A percentile compares a stretch with the other conserved stretches of the same genome.
phyloP scores from a whole-genome alignment of 208 protist genomes.

The Blastocrithidia nonstop region DNA sequence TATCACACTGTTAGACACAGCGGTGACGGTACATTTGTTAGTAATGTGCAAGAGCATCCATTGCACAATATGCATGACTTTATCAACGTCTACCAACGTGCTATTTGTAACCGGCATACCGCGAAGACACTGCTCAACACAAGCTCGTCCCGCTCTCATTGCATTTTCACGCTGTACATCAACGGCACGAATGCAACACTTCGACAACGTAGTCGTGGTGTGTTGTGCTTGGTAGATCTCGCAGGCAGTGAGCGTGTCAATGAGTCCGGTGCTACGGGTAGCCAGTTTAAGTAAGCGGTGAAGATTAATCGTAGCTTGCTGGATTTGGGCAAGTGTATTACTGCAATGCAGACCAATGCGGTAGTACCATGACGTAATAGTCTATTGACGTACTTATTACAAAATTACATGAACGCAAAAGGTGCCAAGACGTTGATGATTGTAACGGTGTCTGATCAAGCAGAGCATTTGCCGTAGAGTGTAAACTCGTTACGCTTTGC shows the following conservation, averaged over 20 bases:
- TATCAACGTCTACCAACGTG: conserved; percentile 31
- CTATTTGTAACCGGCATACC: conserved; percentile 53
- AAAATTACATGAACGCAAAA: conserved; percentile 78
- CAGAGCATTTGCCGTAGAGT: conserved; percentile 55
- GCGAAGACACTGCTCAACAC: conserved; percentile 79
- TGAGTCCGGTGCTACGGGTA: conserved; percentile 77
- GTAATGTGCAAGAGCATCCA: conserved; percentile 25
- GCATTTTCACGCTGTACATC: conserved; percentile 70
- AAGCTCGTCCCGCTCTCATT: conserved; percentile 85
- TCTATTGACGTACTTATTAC: conserved; percentile 85
- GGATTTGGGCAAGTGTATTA: conserved; percentile 88
- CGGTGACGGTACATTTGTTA: conserved; percentile 42
- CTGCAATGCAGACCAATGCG: conserved; percentile 40
- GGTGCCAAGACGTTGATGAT: conserved; percentile 88
- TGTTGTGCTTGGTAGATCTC: conserved; percentile 86
- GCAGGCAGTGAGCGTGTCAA: conserved; percentile 88
- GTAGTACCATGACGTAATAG: conserved; percentile 85
- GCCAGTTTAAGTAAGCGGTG: conserved; percentile 80
- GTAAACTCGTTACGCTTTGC: conserved; percentile 88
- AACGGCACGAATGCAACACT: conserved; percentile 40
- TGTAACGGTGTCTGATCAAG: conserved; percentile 76
- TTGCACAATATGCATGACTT: conserved; percentile 49
- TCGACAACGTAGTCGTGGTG: conserved; percentile 56
- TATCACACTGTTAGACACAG: conserved; percentile 64
- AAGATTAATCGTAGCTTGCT: conserved; percentile 88